phyloP scores from a whole-genome alignment of 495 filamentous ascomycete species.

The Aspergillus sparsus region DNA sequence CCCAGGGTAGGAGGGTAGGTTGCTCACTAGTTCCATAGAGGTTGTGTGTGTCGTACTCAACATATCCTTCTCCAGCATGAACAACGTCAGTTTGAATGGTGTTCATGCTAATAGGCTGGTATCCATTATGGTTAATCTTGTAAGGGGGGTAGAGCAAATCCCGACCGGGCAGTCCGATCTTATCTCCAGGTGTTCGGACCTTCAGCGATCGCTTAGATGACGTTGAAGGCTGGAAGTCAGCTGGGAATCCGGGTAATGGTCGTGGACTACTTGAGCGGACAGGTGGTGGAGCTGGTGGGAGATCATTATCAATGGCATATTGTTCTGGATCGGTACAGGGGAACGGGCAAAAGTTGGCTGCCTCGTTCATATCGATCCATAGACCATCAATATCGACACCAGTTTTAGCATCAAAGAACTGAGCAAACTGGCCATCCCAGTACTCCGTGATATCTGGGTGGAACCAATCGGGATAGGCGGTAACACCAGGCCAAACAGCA shows the following conservation, averaged over 20 bases:
- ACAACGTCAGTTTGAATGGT: slow-evolving; percentile 75
- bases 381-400: slow-evolving; percentile 83
- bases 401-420: slow-evolving; percentile 63
- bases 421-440: slow-evolving; percentile 72
- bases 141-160: slow-evolving; percentile 74
- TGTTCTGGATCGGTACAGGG: slow-evolving; percentile 66
- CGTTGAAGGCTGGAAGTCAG: slow-evolving; percentile 62
- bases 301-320: slow-evolving; percentile 52
- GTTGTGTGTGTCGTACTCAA: slow-evolving; percentile 83
- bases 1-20: background rate
- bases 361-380: slow-evolving; percentile 90
- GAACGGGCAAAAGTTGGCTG: slow-evolving; percentile 69
- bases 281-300: slow-evolving; percentile 66
- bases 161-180: slow-evolving; percentile 59
- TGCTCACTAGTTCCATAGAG: slow-evolving; percentile 71
- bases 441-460: slow-evolving; percentile 62
- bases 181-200: slow-evolving; percentile 19
- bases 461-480: slow-evolving; percentile 87
- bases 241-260: slow-evolving; percentile 69
- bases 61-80: slow-evolving; percentile 65
- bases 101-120: slow-evolving; percentile 63
- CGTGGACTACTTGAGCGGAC: slow-evolving; percentile 60
- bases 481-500: slow-evolving; percentile 83
- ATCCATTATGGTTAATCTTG: slow-evolving; percentile 70
- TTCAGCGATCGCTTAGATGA: slow-evolving; percentile 21